phyloP scores from a whole-genome alignment of 202 grass and related monocot genomes.

The Schoenoplectus tabernaemontani region DNA sequence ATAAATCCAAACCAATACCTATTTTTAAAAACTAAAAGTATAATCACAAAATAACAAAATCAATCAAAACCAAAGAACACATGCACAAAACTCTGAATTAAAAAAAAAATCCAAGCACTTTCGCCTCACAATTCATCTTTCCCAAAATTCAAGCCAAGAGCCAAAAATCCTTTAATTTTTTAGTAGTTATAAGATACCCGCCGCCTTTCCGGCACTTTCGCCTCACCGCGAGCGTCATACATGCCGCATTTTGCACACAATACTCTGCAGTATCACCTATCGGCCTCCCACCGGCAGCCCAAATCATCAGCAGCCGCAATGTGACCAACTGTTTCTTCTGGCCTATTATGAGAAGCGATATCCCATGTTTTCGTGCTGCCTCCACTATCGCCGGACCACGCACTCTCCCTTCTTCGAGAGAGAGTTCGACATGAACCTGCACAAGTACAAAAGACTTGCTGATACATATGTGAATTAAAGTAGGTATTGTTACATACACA shows the following conservation, averaged over 20 bases:
- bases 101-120: not conserved
- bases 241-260: conserved; percentile 54
- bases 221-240: conserved; percentile 54
- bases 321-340: conserved; percentile 48
- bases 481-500: too few species aligned
- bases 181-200: conserved; percentile 75
- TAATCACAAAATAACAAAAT: conserved; percentile 10
- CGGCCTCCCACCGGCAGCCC: conserved; percentile 23
- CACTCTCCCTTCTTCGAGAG: conserved; percentile 36
- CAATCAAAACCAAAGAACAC: conserved; percentile 4
- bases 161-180: conserved; percentile 69
- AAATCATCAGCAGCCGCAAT: conserved; percentile 50
- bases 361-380: conserved; percentile 40
- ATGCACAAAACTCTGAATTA: not conserved
- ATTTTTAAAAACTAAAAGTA: not conserved
- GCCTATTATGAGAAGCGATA: conserved; percentile 58
- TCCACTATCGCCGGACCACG: conserved; percentile 58
- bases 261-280: conserved; percentile 35
- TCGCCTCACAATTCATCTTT: not conserved
- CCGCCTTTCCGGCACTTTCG: conserved; percentile 53
- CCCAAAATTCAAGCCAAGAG: conserved; percentile 58
- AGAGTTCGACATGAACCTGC: conserved; percentile 52
- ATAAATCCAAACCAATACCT: conserved; percentile 2
- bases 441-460: not conserved
- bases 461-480: not conserved